These are phyloP conservation scores for Arthrobotrys musiformis DNA, from an alignment of 2,329 filamentous ascomycete species.

Conservation along the genomic window DNA sequence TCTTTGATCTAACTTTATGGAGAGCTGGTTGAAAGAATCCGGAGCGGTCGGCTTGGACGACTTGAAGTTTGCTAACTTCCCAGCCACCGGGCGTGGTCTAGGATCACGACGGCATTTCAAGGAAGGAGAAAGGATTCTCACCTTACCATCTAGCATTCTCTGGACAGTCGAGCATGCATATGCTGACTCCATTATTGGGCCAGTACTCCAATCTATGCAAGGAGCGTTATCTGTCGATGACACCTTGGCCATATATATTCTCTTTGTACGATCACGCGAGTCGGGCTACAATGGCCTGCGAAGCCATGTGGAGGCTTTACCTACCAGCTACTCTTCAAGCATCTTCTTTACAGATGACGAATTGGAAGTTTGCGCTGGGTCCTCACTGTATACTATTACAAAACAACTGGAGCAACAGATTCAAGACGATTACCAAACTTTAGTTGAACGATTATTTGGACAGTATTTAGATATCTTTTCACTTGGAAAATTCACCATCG, in stretches of 20 bases:
- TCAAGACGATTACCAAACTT: slow-evolving; percentile 60
- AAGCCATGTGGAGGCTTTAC: slow-evolving; percentile 60
- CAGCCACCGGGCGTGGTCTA: slow-evolving; percentile 61
- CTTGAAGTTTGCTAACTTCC: slow-evolving; percentile 61
- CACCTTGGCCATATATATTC: slow-evolving; percentile 61
- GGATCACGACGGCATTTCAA: slow-evolving; percentile 60
- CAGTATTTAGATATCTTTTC: slow-evolving; percentile 61
- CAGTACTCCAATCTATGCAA: slow-evolving; percentile 60
- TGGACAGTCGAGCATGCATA: slow-evolving; percentile 62
- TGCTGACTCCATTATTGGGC: slow-evolving; percentile 61
- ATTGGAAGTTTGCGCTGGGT: slow-evolving; percentile 61
- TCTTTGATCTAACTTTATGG: slow-evolving; percentile 58
- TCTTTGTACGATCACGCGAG: slow-evolving; percentile 61
- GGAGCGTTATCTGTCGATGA: slow-evolving; percentile 62
- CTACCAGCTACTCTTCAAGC: slow-evolving; percentile 61
- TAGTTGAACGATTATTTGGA: slow-evolving; percentile 60
- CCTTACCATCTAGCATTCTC: slow-evolving; percentile 60
- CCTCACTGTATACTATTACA: slow-evolving; percentile 61
- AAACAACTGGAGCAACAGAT: slow-evolving; percentile 60
- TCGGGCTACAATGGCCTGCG: slow-evolving; percentile 60
- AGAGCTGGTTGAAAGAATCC: slow-evolving; percentile 61
- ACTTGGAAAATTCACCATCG: slow-evolving; percentile 60
- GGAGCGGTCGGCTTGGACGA: slow-evolving; percentile 60
- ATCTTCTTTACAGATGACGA: slow-evolving; percentile 62
- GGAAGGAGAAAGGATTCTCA: slow-evolving; percentile 61